Evolutionary conservation across 1,139 yeast genomes (phyloP).

Genomic region (Blastobotrys buckinghamii): DNA sequence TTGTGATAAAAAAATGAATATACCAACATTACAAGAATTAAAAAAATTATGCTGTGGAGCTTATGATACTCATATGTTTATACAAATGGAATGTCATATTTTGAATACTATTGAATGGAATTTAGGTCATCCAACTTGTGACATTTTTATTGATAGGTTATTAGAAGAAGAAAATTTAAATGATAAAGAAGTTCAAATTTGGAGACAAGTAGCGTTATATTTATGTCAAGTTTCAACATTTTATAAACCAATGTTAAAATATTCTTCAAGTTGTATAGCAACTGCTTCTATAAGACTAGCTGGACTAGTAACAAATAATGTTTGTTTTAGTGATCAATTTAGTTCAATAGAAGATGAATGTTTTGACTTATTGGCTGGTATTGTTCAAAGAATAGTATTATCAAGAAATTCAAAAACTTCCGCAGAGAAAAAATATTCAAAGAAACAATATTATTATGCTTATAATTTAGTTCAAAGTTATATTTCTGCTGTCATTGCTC

Average conservation of each 20-base stretch:
- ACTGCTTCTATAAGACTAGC: constrained; percentile 67
- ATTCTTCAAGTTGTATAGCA: constrained; percentile 56
- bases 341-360: background rate
- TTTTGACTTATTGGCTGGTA: constrained; percentile 1
- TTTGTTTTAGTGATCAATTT: background rate
- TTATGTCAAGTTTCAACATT: constrained; percentile 71
- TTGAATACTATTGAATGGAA: constrained; percentile 81
- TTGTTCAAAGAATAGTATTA: background rate
- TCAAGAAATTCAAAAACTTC: background rate
- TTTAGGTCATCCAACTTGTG: constrained; percentile 50
- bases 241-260: constrained; percentile 53
- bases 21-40: constrained; percentile 76
- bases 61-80: constrained; percentile 83
- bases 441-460: background rate
- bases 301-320: constrained; percentile 12
- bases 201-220: constrained; percentile 42
- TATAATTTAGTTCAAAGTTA: constrained; percentile 7
- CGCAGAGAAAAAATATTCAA: constrained; percentile 5
- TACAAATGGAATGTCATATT: constrained; percentile 93
- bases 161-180: background rate
- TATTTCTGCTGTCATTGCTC: constrained; percentile 2
- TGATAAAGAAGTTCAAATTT: background rate
- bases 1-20: constrained; percentile 78
- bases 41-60: constrained; percentile 76
- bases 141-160: constrained; percentile 30